phyloP scores from a whole-genome alignment of 352 stramenopile species.

The Globisporangium polare region DNA sequence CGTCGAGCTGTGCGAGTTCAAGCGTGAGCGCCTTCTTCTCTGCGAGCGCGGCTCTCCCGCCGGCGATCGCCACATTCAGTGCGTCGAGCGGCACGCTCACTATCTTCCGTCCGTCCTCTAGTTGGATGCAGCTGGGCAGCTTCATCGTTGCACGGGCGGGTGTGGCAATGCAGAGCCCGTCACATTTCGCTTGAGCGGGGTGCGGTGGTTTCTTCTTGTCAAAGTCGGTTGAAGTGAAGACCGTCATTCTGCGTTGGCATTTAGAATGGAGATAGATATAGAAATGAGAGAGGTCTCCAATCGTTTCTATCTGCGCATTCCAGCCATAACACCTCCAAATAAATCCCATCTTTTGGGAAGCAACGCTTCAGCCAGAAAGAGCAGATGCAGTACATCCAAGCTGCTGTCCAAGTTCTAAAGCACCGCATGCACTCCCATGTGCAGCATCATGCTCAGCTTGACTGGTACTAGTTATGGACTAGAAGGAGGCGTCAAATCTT shows the following conservation, averaged over 20 bases:
- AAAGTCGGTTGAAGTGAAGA: background rate
- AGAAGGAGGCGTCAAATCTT: background rate
- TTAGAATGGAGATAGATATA: too few relatives aligned
- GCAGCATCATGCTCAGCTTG: too few relatives aligned
- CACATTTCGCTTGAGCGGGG: background rate
- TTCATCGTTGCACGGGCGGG: background rate
- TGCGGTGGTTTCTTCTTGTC: background rate
- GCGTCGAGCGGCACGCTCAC: conserved; percentile 38
- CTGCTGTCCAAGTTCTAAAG: too few relatives aligned
- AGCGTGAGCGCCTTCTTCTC: conserved; percentile 30
- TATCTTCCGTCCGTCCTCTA: conserved; percentile 19
- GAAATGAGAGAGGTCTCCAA: too few relatives aligned
- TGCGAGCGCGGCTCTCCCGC: conserved; percentile 22
- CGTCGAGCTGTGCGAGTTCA: conserved; percentile 32
- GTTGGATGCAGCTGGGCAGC: conserved; percentile 3
- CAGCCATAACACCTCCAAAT: too few relatives aligned
- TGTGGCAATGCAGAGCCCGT: background rate
- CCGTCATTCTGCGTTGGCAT: background rate
- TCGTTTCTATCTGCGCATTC: too few relatives aligned
- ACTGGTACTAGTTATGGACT: too few relatives aligned
- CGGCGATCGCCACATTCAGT: conserved; percentile 30
- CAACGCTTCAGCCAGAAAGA: too few relatives aligned
- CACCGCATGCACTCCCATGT: too few relatives aligned
- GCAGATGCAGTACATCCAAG: too few relatives aligned
- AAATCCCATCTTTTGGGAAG: too few relatives aligned